Percentiles rank a stretch among this genome's conserved stretches.
These are phyloP conservation scores for Fusarium stilboides DNA, from an alignment of 2,329 filamentous ascomycete species.

Conservation along the genomic window DNA sequence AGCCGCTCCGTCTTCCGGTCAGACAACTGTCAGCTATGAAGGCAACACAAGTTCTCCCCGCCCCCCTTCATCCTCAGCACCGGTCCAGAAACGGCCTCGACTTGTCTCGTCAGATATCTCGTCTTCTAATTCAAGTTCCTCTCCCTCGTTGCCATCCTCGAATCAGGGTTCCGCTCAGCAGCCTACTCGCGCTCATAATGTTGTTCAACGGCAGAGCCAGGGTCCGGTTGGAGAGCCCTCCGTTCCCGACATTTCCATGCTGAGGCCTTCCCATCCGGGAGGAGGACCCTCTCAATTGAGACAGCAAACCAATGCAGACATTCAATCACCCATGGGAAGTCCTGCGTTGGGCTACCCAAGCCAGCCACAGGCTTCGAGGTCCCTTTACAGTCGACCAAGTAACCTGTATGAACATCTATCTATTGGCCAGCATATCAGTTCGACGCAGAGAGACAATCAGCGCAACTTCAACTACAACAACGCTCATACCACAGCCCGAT, in stretches of 20 bases:
- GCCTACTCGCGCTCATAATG: neutral
- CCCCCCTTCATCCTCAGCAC: neutral
- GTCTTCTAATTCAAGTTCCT: constrained; percentile 1
- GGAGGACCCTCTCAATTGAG: constrained; percentile 7
- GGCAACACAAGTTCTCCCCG: neutral
- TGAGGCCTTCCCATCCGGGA: constrained; percentile 12
- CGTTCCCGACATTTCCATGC: constrained; percentile 1
- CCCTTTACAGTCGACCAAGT: neutral
- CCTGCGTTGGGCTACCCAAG: neutral
- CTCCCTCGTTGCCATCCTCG: neutral
- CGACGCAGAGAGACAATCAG: constrained; percentile 12
- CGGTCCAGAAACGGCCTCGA: constrained; percentile 20
- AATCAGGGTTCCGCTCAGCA: neutral
- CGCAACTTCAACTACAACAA: neutral
- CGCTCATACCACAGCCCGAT: constrained; percentile 18
- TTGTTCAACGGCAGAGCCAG: neutral
- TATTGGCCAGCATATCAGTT: neutral
- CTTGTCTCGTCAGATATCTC: neutral
- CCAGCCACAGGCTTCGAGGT: neutral
- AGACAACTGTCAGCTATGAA: constrained; percentile 8
- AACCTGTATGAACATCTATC: constrained; percentile 20
- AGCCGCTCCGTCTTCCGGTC: constrained; percentile 9
- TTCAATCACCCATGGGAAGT: constrained; percentile 1
- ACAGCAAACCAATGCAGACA: constrained; percentile 9
- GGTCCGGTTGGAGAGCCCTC: neutral